Evolutionary conservation across 352 stramenopile genomes (phyloP).

Genomic region (Thraustotheca clavata): DNA sequence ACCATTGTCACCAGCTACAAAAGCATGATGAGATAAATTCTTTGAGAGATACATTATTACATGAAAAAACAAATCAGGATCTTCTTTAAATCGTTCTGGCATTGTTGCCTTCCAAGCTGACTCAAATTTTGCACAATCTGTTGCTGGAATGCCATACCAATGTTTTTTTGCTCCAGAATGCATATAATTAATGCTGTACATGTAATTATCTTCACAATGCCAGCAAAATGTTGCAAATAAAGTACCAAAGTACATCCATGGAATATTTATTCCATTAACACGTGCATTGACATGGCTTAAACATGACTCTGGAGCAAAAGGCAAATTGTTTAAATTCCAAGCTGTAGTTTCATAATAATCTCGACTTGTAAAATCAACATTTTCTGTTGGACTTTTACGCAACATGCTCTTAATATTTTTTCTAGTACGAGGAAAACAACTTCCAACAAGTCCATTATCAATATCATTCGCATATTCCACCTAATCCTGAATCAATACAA

Average conservation of each 20-base stretch:
- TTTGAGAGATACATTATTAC: neutral
- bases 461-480: constrained; percentile 89
- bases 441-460: constrained; percentile 69
- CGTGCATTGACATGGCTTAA: constrained; percentile 89
- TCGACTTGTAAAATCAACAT: constrained; percentile 41
- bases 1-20: neutral
- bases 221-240: constrained; percentile 98
- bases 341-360: constrained; percentile 72
- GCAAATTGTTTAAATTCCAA: constrained; percentile 99
- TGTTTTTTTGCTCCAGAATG: constrained; percentile 94
- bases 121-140: constrained; percentile 49
- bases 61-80: constrained; percentile 58
- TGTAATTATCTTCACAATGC: constrained; percentile 99
- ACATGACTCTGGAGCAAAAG: constrained; percentile 86
- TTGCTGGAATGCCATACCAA: constrained; percentile 87
- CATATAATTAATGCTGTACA: constrained; percentile 99
- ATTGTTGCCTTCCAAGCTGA: constrained; percentile 36
- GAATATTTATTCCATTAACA: constrained; percentile 97
- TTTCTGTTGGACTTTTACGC: constrained; percentile 6
- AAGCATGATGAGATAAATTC: neutral
- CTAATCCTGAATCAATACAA: constrained; percentile 26
- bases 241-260: constrained; percentile 98
- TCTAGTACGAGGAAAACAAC: constrained; percentile 47
- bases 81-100: constrained; percentile 50
- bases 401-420: neutral